These are phyloP conservation scores for Volvox africanus DNA, from an alignment of 139 green algal genomes.

Conservation along the genomic window DNA sequence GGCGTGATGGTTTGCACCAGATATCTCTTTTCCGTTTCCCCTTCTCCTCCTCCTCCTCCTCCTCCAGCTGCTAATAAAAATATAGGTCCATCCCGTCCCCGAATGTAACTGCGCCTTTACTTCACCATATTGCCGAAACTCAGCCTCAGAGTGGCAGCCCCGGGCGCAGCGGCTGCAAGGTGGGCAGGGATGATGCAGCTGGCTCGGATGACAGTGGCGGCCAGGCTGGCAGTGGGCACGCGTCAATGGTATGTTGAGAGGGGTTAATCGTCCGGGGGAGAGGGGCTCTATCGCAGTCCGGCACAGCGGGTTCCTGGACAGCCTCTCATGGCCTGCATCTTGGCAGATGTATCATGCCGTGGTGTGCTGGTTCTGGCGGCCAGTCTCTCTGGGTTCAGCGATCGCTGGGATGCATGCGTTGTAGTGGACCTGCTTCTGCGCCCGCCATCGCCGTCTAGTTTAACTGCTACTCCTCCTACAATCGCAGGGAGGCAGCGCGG, in stretches of 20 bases:
- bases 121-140: too few species aligned
- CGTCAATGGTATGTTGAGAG: neutral
- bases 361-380: too few species aligned
- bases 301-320: too few species aligned
- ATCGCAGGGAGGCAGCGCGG: constrained; percentile 1
- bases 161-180: neutral
- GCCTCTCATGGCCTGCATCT: too few species aligned
- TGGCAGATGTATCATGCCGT: too few species aligned
- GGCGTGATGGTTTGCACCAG: too few species aligned
- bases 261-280: neutral
- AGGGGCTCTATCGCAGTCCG: neutral
- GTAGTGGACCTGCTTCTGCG: too few species aligned
- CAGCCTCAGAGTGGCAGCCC: constrained; percentile 22
- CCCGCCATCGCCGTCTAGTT: too few species aligned
- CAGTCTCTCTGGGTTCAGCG: too few species aligned
- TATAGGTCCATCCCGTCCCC: neutral
- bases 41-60: neutral
- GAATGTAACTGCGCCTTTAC: too few species aligned
- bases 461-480: neutral
- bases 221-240: neutral
- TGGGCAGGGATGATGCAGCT: neutral
- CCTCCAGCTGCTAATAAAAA: neutral
- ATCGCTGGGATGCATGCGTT: too few species aligned
- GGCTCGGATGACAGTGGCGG: constrained; percentile 2
- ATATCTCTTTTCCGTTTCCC: too few species aligned